Percentiles rank a stretch among this genome's conserved stretches.
Conservation (phyloP, 495 filamentous ascomycete species). For the Entonaema liquescens region DNA sequence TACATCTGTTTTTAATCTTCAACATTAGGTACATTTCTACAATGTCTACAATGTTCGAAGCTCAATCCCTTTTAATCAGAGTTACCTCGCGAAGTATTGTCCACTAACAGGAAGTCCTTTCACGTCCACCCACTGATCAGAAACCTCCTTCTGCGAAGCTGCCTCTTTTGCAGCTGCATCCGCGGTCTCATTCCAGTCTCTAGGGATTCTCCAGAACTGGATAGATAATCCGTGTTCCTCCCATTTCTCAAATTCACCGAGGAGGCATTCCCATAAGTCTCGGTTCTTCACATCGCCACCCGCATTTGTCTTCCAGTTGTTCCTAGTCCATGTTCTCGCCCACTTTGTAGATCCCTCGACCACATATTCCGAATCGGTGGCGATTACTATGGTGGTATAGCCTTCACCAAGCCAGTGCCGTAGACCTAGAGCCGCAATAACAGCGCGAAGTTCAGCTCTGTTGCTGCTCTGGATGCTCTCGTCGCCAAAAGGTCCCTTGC, state of each 20-base stretch:
- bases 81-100: too few relatives aligned
- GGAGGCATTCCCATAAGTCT: constrained; percentile 55
- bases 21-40: too few relatives aligned
- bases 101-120: neutral
- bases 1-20: neutral
- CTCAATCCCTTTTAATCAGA: too few relatives aligned
- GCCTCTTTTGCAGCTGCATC: constrained; percentile 54
- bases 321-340: constrained; percentile 51
- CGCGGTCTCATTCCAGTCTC: constrained; percentile 51
- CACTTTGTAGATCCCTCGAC: constrained; percentile 52
- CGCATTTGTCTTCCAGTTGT: constrained; percentile 48
- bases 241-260: constrained; percentile 47
- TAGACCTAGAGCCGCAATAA: constrained; percentile 50
- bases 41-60: too few relatives aligned
- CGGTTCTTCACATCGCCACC: constrained; percentile 47
- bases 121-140: neutral
- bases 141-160: constrained; percentile 10
- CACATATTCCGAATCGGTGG: constrained; percentile 58
- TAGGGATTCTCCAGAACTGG: constrained; percentile 56
- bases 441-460: constrained; percentile 58
- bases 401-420: constrained; percentile 51
- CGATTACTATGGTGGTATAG: constrained; percentile 53
- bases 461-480: constrained; percentile 49
- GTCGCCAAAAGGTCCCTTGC: constrained; percentile 47
- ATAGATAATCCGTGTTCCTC: constrained; percentile 42